Conservation (phyloP, 1,284 basidiomycete species). For the Ganoderma lucidum region DNA sequence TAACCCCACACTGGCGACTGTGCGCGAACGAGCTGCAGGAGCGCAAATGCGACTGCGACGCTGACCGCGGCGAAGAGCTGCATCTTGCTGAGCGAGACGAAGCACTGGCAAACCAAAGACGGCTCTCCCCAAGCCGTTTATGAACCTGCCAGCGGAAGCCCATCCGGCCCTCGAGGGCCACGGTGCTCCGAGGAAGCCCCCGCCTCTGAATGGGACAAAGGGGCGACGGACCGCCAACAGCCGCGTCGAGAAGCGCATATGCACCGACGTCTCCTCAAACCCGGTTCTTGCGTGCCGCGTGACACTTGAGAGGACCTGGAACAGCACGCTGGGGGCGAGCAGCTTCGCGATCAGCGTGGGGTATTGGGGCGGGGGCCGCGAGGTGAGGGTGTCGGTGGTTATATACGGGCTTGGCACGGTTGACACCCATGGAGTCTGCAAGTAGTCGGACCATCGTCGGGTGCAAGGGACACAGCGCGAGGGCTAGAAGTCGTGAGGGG, state of each 20-base stretch:
- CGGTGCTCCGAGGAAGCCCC: slow-evolving; percentile 29
- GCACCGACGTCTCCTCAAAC: background rate
- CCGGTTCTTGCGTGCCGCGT: background rate
- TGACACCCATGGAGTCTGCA: background rate
- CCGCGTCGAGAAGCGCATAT: background rate
- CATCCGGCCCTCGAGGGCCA: slow-evolving; percentile 6
- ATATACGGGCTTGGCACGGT: slow-evolving; percentile 5
- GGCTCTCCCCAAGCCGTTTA: slow-evolving; percentile 4
- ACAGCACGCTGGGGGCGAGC: background rate
- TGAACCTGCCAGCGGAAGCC: slow-evolving; percentile 1
- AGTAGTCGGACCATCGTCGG: slow-evolving; percentile 7
- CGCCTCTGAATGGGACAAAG: slow-evolving; percentile 22
- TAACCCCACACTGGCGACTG: slow-evolving; percentile 39
- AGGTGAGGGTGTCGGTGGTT: slow-evolving; percentile 3
- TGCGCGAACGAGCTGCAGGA: slow-evolving; percentile 15
- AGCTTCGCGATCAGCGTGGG: background rate
- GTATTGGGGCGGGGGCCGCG: background rate
- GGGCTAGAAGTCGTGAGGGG: background rate
- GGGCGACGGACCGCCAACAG: slow-evolving; percentile 1
- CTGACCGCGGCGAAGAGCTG: slow-evolving; percentile 31
- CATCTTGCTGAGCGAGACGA: slow-evolving; percentile 20
- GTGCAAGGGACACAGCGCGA: background rate
- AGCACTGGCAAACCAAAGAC: background rate
- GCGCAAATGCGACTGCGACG: slow-evolving; percentile 23
- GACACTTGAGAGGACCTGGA: background rate